Percentiles rank a stretch among this genome's conserved stretches.
Evolutionary conservation across 2,329 filamentous ascomycete species (phyloP).

Genomic region (Nothophaeocryptopus gaeumannii): DNA sequence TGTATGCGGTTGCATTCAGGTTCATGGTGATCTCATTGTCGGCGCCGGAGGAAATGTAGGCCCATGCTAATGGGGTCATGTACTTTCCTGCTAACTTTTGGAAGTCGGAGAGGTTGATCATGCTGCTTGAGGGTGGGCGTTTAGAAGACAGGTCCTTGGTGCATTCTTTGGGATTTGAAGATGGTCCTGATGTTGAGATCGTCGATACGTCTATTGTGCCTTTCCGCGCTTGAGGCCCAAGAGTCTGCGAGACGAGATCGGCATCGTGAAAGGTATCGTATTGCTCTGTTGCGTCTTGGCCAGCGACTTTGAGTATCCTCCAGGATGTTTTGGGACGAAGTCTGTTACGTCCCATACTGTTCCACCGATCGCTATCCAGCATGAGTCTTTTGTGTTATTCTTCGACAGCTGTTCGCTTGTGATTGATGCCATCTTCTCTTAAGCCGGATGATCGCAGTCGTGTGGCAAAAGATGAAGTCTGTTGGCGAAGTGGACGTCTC

Average conservation of each 20-base stretch:
- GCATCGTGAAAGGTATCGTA: constrained; percentile 53
- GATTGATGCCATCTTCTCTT: constrained; percentile 13
- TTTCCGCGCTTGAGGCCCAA: constrained; percentile 41
- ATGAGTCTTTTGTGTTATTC: constrained; percentile 77
- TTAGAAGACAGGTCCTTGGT: constrained; percentile 7
- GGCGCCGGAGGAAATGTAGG: constrained; percentile 47
- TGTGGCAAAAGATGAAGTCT: not conserved
- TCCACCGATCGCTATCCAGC: constrained; percentile 86
- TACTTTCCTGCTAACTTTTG: constrained; percentile 37
- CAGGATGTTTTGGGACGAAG: constrained; percentile 84
- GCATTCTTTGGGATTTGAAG: not conserved
- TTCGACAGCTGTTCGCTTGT: constrained; percentile 59
- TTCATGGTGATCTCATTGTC: constrained; percentile 46
- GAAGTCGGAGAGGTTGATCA: constrained; percentile 47
- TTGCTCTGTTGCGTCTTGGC: constrained; percentile 52
- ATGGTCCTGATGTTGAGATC: constrained; percentile 4
- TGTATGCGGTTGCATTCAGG: constrained; percentile 41
- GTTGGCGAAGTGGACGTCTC: not conserved
- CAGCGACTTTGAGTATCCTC: constrained; percentile 59
- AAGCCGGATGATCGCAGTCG: too few species aligned
- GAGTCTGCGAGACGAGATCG: constrained; percentile 39
- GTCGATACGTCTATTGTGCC: constrained; percentile 26
- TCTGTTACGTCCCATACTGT: constrained; percentile 89
- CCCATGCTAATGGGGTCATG: constrained; percentile 39
- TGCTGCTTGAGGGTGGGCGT: constrained; percentile 45